These are phyloP conservation scores for Seminavis robusta DNA, from an alignment of 108 stramenopile species.

Conservation along the genomic window DNA sequence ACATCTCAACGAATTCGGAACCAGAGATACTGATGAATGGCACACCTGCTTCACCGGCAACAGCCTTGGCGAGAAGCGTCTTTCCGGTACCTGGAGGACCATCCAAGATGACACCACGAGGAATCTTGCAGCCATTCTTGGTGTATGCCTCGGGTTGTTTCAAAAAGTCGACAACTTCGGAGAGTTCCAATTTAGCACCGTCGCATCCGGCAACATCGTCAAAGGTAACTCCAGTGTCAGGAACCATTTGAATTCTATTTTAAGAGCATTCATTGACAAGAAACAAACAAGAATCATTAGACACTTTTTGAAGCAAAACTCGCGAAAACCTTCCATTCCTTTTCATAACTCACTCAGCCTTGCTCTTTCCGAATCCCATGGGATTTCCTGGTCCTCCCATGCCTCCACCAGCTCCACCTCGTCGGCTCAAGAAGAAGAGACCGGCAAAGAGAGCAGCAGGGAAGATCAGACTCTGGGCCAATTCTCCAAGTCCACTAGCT, in stretches of 20 bases:
- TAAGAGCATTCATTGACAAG: slow-evolving; percentile 26
- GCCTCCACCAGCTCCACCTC: slow-evolving; percentile 57
- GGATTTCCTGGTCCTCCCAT: slow-evolving; percentile 83
- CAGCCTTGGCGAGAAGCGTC: slow-evolving; percentile 95
- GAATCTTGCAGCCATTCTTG: slow-evolving; percentile 82
- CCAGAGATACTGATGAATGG: slow-evolving; percentile 93
- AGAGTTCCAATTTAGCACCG: slow-evolving; percentile 89
- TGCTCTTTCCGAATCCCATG: slow-evolving; percentile 86
- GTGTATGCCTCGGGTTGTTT: slow-evolving; percentile 89
- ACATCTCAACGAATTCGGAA: slow-evolving; percentile 98
- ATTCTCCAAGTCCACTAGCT: slow-evolving; percentile 68
- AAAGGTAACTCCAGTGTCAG: slow-evolving; percentile 87
- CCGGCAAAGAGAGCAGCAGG: slow-evolving; percentile 86
- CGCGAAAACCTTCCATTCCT: slow-evolving; percentile 1
- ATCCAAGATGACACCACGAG: slow-evolving; percentile 77
- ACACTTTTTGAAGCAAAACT: too few species aligned
- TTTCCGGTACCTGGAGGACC: slow-evolving; percentile 86
- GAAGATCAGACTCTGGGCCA: slow-evolving; percentile 81
- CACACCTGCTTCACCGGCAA: slow-evolving; percentile 97
- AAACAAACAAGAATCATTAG: too few species aligned
- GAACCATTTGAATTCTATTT: slow-evolving; percentile 89
- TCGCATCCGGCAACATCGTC: slow-evolving; percentile 97
- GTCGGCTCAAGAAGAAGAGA: slow-evolving; percentile 91
- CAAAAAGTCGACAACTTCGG: slow-evolving; percentile 97
- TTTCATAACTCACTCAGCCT: too few species aligned